Conservation (phyloP, 2,329 filamentous ascomycete species). For the Curvularia verruculosa region DNA sequence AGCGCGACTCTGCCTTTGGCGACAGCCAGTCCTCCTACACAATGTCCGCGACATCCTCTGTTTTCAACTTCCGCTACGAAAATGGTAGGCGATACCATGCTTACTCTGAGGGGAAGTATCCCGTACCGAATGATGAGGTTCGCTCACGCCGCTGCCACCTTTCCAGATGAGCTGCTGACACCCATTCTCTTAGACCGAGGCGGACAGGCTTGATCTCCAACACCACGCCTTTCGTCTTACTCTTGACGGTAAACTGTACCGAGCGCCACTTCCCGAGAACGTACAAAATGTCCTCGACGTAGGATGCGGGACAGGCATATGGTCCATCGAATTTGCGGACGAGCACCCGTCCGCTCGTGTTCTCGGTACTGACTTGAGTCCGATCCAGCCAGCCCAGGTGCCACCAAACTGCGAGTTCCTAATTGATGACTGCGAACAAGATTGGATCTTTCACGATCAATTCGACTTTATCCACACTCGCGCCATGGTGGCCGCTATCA, state of each 20-base stretch:
- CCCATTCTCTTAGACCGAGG: constrained; percentile 28
- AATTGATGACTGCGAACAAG: constrained; percentile 50
- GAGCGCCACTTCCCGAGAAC: constrained; percentile 34
- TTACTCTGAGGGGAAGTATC: constrained; percentile 41
- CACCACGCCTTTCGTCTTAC: constrained; percentile 45
- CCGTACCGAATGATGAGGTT: constrained; percentile 44
- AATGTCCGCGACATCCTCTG: constrained; percentile 40
- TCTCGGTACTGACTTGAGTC: constrained; percentile 45
- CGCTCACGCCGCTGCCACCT: background rate
- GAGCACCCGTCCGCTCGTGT: constrained; percentile 43
- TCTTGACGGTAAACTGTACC: constrained; percentile 38
- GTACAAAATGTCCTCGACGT: constrained; percentile 42
- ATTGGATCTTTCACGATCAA: constrained; percentile 61
- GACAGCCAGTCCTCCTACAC: constrained; percentile 25
- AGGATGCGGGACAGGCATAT: constrained; percentile 44
- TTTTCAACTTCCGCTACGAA: constrained; percentile 41
- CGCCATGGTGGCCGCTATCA: constrained; percentile 60
- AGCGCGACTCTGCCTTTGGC: constrained; percentile 28
- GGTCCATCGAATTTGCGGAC: constrained; percentile 42
- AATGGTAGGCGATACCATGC: constrained; percentile 42
- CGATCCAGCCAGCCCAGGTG: constrained; percentile 40
- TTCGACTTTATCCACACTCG: constrained; percentile 66
- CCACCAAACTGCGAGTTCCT: constrained; percentile 45
- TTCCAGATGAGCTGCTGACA: constrained; percentile 5
- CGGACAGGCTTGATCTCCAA: constrained; percentile 41